A percentile compares a stretch with the other conserved stretches of the same genome.
Evolutionary conservation across 306 rosid species (phyloP).

Genomic region (Abrus pulchellus): DNA sequence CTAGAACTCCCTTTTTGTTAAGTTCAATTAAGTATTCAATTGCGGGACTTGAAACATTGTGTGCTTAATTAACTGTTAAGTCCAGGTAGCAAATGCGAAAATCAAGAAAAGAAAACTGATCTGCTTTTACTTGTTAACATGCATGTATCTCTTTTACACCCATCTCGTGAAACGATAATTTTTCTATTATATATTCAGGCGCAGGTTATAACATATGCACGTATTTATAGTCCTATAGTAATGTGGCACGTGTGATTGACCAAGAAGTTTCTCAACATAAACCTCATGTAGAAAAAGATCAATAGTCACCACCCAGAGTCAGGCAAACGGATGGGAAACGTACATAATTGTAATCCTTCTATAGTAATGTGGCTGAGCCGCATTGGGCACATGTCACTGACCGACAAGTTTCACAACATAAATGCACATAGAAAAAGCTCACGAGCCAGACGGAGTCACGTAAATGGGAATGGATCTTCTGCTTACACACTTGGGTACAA

Average conservation of each 20-base stretch:
- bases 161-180: not conserved
- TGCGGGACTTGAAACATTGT: not conserved
- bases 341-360: not conserved
- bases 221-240: too few relatives aligned
- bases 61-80: not conserved
- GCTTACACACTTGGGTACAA: not conserved
- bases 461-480: not conserved
- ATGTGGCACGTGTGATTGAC: too few relatives aligned
- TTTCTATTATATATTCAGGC: not conserved
- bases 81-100: constrained; percentile 12
- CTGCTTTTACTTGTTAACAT: not conserved
- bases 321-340: too few relatives aligned
- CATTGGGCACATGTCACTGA: not conserved
- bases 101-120: not conserved
- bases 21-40: constrained; percentile 37
- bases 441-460: not conserved
- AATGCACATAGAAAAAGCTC: not conserved
- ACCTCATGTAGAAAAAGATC: too few relatives aligned
- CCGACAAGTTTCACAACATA: not conserved
- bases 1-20: constrained; percentile 2
- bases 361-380: not conserved
- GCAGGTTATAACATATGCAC: too few relatives aligned
- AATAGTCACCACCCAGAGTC: too few relatives aligned
- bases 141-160: not conserved
- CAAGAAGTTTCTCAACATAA: too few relatives aligned